Evolutionary conservation across 2,329 filamentous ascomycete genomes (phyloP), one percentile per base, ranked within the genome.

Genomic region (Microdochium trichocladiopsis): DNA sequence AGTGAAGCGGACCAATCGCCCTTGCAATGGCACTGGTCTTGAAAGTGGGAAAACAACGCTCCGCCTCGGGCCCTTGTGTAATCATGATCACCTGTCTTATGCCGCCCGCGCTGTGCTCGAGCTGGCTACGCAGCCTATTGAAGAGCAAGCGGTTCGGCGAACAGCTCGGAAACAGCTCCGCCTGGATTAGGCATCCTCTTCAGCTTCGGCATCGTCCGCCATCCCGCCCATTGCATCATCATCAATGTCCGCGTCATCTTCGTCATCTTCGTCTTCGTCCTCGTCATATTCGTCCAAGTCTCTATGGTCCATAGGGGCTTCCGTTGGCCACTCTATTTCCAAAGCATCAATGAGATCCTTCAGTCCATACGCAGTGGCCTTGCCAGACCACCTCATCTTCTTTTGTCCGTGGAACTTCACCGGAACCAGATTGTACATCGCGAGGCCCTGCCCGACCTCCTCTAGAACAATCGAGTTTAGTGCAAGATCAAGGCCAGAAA

Each of bases 311-410:
- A 21, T 25, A 23, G 3, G 4, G 4, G 21, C 22, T 2, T 51
- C 47, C 21, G 41, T 41, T 12, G 52, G 58, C 47, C 50, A 54
- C 3, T 59, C 41, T 3, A 60, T 45, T 18, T 50, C 51, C 33
- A 58, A 25, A 16, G 41, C 41, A 10, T 51, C 52, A 8, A 58
- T 59, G 45, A 67, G 55, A 12, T 69, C 64, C 9, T 59, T 61
- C 2, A 70, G 56, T 52, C 67, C 72, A 24, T 66, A 61, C 50
- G 57, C 64, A 62, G 68, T 69, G 47, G 71, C 68, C 1, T 62
- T 54, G 1, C 72, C 71, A 1, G 60, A 63, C 60, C 60, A 62
- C 16, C 25, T 33, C 25, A 47, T 56, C 2, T 47, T 48, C 16
- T 16, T 9, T 9, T 36, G 36, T 23, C 25, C 22, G 51, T 51